Base-by-base conservation (phyloP, 805 yeast genomes). In the Sugiyamaella lignohabitans region DNA sequence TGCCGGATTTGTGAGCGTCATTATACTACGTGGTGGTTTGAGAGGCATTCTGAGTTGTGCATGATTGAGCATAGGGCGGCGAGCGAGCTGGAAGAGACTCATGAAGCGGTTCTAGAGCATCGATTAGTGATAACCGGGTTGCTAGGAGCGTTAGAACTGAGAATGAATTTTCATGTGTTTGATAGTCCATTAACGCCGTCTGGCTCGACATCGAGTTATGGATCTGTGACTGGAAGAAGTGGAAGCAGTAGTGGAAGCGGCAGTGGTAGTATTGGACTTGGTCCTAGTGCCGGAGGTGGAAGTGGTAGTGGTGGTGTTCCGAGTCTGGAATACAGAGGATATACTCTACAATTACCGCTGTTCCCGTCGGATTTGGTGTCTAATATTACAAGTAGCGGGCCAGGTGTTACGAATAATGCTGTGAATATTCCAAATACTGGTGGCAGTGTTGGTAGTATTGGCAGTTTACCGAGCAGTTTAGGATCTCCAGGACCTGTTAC, bases 1-100 rank as follows among this genome's bases (percentile, higher is more conserved):
- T 93, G 99, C 63, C 75, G 96, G 41, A 88, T 93, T 22, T 93
- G 99, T 65, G 99, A 93, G 59, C 79, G 80, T 24, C 76, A 76
- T 41, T 80, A 88, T n/a, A 96, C 95, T 3, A 84, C 88, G 3
- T 93, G 98, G 98, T 93, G 95, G 84, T 71, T 93, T 35, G 98
- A 91, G 57, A 75, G 82, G 42, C 99, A 93, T 65, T 82, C 91
- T 1, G 93, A 88, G 59, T 68, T 85, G 40, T 93, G 99, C 58
- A 71, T 85, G 23, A 76, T 86, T 30, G 97, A 89, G 62, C 95
- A 88, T 65, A 76, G 80, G 57, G 77, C 84, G 8, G 88, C 82
- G 58, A 88, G 87, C 54, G 80, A 81, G 29, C 78, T 91, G 6
- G 86, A 84, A 58, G 55, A 72, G 30, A 69, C 80, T 40, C 96